Evolutionary conservation across 306 rosid genomes (phyloP), one percentile per base, ranked within the genome.

Genomic region (Lupinus albus): DNA sequence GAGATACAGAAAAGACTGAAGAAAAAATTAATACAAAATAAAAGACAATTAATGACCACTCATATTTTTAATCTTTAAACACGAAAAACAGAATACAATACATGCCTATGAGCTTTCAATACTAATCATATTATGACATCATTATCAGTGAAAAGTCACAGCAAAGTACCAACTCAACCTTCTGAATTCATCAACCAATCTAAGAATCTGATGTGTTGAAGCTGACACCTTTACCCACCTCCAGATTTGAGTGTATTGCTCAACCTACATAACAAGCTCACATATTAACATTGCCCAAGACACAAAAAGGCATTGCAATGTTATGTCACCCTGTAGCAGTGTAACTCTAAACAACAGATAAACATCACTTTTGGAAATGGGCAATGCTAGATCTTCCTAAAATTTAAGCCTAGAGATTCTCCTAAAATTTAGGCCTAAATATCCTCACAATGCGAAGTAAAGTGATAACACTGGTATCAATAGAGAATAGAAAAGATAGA

Each of bases 171-270:
- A 81, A 21, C 69, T 67, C 68, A 35, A 54, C 53, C 67, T 38
- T 77, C 73, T 45, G 64, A 71, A 60, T 72, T 64, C 74, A 25
- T 25, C 30, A 45, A 14, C 47, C 68, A 6, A 64, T 49, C 76
- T 66, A 80, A 36, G 80, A 69, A 74, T 79, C 70, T 33, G 35
- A 42, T 63, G 64, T 80, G n/a, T 72, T 47, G 36, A 62, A 59
- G 60, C 55, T 11, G 60, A 53, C 41, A 15, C 51, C 17, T 52
- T 79, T 85, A 93, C 81, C 94, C 80, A 77, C 99, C 89, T 71
- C 99, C 99, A 61, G 96, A 80, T 76, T 93, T 88, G 74, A 93
- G 94, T 15, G 94, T 93, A 77, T 93, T 90, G 76, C 99, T 93
- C 89, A 93, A 75, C 99, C 99, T 93, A 64, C 86, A 81, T 28